Percentiles rank a stretch among this genome's conserved stretches.
phyloP scores from a whole-genome alignment of 2,329 filamentous ascomycete genomes.

The Beauveria caledonica region DNA sequence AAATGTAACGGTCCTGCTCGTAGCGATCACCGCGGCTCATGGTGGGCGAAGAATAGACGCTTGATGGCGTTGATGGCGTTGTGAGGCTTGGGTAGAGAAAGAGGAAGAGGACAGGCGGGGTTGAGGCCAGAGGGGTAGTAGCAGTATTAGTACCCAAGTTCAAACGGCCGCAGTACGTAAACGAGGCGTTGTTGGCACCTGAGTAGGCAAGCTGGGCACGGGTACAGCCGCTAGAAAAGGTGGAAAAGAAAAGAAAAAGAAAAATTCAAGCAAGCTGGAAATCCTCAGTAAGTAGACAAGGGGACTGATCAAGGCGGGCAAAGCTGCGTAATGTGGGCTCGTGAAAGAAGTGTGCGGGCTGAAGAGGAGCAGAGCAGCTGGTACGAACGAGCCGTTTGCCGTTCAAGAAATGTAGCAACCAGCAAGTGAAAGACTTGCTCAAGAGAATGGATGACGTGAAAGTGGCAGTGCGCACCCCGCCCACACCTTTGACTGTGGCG shows the following conservation, averaged over 20 bases:
- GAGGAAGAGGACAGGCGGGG: background rate
- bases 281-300: too few relatives aligned
- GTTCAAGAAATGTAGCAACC: too few relatives aligned
- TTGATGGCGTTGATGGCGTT: background rate
- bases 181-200: background rate
- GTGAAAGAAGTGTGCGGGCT: background rate
- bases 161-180: background rate
- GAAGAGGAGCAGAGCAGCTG: background rate
- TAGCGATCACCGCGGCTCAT: slow-evolving; percentile 12
- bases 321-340: background rate
- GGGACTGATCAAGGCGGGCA: background rate
- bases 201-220: background rate
- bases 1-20: slow-evolving; percentile 10
- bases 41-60: background rate
- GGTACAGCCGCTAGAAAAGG: background rate
- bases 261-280: background rate
- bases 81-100: background rate
- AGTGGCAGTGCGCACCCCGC: slow-evolving; percentile 8
- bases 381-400: background rate
- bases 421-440: too few relatives aligned
- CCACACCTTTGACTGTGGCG: slow-evolving; percentile 1
- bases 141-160: background rate
- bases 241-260: background rate
- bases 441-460: slow-evolving; percentile 7
- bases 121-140: background rate